These are phyloP conservation scores for Botrytis fragariae DNA, from an alignment of 2,329 filamentous ascomycete species.

Conservation along the genomic window DNA sequence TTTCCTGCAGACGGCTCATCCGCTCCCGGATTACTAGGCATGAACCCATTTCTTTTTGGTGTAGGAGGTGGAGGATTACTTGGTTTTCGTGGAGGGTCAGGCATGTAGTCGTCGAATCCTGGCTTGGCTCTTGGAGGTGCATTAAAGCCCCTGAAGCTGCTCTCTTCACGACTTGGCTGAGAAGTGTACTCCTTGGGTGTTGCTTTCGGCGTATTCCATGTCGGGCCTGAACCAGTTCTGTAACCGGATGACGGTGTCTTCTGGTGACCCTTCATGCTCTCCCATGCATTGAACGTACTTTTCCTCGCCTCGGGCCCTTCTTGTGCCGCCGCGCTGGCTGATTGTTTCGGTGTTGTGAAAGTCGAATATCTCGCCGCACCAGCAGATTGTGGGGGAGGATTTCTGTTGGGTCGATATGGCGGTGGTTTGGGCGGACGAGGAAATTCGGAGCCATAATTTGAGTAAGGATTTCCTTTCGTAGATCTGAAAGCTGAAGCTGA, in stretches of 20 bases:
- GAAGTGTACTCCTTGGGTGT: constrained; percentile 30
- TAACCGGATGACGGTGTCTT: constrained; percentile 9
- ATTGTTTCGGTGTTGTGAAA: constrained; percentile 33
- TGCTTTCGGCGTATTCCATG: constrained; percentile 27
- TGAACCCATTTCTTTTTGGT: constrained; percentile 36
- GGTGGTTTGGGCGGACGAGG: constrained; percentile 37
- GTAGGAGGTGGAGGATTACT: constrained; percentile 26
- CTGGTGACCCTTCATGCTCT: constrained; percentile 32
- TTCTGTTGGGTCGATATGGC: constrained; percentile 26
- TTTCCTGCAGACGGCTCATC: constrained; percentile 38
- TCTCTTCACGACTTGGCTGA: constrained; percentile 31
- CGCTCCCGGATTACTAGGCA: constrained; percentile 35
- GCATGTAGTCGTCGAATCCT: constrained; percentile 29
- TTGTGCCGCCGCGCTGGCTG: constrained; percentile 32
- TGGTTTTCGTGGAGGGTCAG: constrained; percentile 27
- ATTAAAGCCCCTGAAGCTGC: constrained; percentile 23
- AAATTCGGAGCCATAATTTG: constrained; percentile 35
- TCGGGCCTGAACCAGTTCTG: constrained; percentile 25
- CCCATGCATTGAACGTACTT: constrained; percentile 38
- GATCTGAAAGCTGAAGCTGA: constrained; percentile 27
- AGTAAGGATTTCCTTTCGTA: constrained; percentile 38
- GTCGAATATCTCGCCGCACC: constrained; percentile 37
- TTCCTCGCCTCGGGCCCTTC: constrained; percentile 36
- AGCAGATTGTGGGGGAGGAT: constrained; percentile 33
- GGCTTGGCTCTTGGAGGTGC: constrained; percentile 26